phyloP scores from a whole-genome alignment of 208 protist genomes.

The Crithidia brevicula region DNA sequence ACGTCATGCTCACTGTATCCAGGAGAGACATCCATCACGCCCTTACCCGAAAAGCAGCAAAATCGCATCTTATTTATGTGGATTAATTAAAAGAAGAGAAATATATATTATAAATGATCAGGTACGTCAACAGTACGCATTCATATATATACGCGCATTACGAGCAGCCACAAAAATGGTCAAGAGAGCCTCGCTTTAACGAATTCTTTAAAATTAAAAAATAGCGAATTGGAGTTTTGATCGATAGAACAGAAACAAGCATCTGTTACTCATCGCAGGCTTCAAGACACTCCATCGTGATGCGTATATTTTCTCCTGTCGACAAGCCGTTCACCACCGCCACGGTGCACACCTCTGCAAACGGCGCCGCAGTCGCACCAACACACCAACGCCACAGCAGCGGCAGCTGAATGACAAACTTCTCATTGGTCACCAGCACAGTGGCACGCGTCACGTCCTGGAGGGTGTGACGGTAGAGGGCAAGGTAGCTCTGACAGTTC shows the following conservation, averaged over 20 bases:
- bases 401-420: constrained; percentile 29
- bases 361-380: constrained; percentile 11
- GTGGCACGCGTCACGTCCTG: constrained; percentile 33
- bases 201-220: not conserved
- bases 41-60: too few relatives aligned
- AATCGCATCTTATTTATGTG: too few relatives aligned
- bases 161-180: too few relatives aligned
- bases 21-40: too few relatives aligned
- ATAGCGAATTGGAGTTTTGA: not conserved
- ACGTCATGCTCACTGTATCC: too few relatives aligned
- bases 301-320: constrained; percentile 12
- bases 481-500: constrained; percentile 62
- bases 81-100: too few relatives aligned
- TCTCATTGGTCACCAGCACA: constrained; percentile 22
- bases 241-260: not conserved
- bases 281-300: constrained; percentile 19
- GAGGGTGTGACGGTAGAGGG: constrained; percentile 17
- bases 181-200: too few relatives aligned
- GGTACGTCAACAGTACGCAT: too few relatives aligned
- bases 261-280: not conserved
- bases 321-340: constrained; percentile 5
- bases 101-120: too few relatives aligned
- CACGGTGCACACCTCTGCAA: constrained; percentile 9
- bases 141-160: too few relatives aligned
- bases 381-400: constrained; percentile 47